Base-by-base conservation (phyloP, 2,329 filamentous ascomycete genomes). In the Aspergillus candidus region DNA sequence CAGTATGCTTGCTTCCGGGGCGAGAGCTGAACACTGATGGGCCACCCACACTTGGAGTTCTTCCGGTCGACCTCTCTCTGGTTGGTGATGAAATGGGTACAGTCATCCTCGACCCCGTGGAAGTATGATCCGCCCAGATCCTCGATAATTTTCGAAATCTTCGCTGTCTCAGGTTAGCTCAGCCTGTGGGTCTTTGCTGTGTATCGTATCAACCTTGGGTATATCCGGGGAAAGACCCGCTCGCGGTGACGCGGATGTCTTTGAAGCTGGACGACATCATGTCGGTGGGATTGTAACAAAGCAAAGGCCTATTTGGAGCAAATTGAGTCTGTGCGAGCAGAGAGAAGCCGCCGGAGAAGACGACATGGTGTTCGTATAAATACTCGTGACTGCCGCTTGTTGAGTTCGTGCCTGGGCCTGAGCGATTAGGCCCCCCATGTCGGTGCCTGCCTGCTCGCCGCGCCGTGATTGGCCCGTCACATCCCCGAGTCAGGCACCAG, bases 221-320 rank as follows among this genome's bases (percentile, higher is more conserved):
- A 18, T 70, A 62, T 5, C 70, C 68, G 1, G 74, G 65, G 52
- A 86, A 82, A 4, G 75, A 76, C 47, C 83, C 83, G 44, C 78
- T 82, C 18, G 84, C 60, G 15, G 74, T 76, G 35, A 87, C 68
- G 5, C 67, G 50, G 6, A 57, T 40, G 0, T 57, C 50, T 37
- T 63, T 62, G 35, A 68, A 63, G 22, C 22, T 27, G 22, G 22
- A 27, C 22, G 22, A 27, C 22, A 27, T 27, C 10, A 27, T 27
- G 22, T 27, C 22, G 22, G 22, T 27, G 22, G 22, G 6, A 8
- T 27, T 10, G 7, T 2, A 7, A 27, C 7, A 7, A 10, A 10
- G 22, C 7, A 27, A 27, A 8, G 22, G 10, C 22, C 1, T 5
- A 10, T 27, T 2, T 2, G 22, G 10, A 8, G 22, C 22, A 7